A percentile compares a stretch with the other conserved stretches of the same genome.
Conservation (phyloP, 345 rosid species). For the Lepidium africanum region DNA sequence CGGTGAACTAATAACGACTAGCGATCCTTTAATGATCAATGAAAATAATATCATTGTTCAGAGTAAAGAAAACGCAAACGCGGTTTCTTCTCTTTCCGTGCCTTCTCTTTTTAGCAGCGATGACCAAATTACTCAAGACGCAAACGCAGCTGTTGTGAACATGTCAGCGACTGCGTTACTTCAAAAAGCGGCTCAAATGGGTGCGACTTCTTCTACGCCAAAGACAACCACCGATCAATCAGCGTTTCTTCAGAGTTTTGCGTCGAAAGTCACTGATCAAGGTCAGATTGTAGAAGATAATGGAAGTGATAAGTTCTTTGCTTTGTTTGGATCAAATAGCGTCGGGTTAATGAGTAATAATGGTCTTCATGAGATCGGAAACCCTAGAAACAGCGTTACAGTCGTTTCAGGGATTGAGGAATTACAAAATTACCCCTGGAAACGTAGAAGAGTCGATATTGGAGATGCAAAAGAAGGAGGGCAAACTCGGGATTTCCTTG, state of each 20-base stretch:
- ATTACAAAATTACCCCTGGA: constrained; percentile 29
- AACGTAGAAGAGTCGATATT: constrained; percentile 25
- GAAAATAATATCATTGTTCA: constrained; percentile 2
- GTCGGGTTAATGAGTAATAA: constrained; percentile 4
- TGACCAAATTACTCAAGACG: constrained; percentile 26
- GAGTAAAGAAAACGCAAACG: constrained; percentile 25
- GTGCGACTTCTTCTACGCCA: constrained; percentile 40
- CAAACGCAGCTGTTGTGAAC: constrained; percentile 27
- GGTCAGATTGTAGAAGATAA: constrained; percentile 30
- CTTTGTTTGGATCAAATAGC: constrained; percentile 25
- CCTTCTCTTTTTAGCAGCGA: constrained; percentile 71
- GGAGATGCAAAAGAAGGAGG: constrained; percentile 38
- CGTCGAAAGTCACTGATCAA: constrained; percentile 37
- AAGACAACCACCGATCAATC: constrained; percentile 31
- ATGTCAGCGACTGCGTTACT: constrained; percentile 96
- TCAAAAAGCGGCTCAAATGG: constrained; percentile 90
- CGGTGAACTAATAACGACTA: constrained; percentile 12
- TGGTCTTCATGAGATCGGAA: constrained; percentile 25
- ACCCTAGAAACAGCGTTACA: constrained; percentile 27
- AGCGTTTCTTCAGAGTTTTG: constrained; percentile 44
- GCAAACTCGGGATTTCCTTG: constrained; percentile 89
- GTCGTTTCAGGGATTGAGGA: constrained; percentile 33
- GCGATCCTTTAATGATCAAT: constrained; percentile 18
- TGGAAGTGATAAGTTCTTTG: constrained; percentile 47
- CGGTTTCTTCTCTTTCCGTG: constrained; percentile 28